Conservation (phyloP, 768 basidiomycete species). For the Lactifluus volemus region DNA sequence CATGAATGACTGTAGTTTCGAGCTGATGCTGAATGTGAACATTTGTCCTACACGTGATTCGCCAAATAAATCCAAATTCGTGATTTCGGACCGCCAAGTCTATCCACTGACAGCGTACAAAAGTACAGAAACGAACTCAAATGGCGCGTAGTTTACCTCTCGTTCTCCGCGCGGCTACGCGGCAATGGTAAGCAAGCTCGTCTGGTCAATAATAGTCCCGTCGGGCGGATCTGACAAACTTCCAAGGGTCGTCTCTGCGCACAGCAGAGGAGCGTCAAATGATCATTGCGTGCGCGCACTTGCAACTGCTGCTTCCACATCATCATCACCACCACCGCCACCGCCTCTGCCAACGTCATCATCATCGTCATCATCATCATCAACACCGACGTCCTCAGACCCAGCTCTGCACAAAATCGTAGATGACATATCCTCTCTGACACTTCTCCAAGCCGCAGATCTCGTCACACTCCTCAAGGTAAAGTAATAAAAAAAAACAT, state of each 20-base stretch:
- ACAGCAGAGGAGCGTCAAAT: background rate
- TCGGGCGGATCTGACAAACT: too few relatives aligned
- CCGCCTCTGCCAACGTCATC: conserved; percentile 25
- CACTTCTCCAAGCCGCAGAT: conserved; percentile 91
- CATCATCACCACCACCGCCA: conserved; percentile 29
- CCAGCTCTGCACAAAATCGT: conserved; percentile 76
- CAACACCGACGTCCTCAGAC: conserved; percentile 33
- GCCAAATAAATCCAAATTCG: too few relatives aligned
- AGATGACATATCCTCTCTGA: conserved; percentile 83
- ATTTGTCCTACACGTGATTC: too few relatives aligned
- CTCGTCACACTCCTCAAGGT: conserved; percentile 90
- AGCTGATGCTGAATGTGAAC: too few relatives aligned
- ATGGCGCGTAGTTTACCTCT: background rate
- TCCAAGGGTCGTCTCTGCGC: background rate
- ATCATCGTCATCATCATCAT: conserved; percentile 31
- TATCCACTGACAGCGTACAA: too few relatives aligned
- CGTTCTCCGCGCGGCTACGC: background rate
- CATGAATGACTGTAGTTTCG: too few relatives aligned
- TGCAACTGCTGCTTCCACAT: conserved; percentile 33
- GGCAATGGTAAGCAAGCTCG: background rate
- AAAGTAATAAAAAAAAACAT: conserved; percentile 13
- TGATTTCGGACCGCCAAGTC: too few relatives aligned
- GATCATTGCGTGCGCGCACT: background rate
- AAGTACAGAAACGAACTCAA: background rate
- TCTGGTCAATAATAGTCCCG: too few relatives aligned